These are phyloP conservation scores for Entophlyctis luteolus DNA, from an alignment of 192 early-diverging fungal genomes.

Conservation along the genomic window DNA sequence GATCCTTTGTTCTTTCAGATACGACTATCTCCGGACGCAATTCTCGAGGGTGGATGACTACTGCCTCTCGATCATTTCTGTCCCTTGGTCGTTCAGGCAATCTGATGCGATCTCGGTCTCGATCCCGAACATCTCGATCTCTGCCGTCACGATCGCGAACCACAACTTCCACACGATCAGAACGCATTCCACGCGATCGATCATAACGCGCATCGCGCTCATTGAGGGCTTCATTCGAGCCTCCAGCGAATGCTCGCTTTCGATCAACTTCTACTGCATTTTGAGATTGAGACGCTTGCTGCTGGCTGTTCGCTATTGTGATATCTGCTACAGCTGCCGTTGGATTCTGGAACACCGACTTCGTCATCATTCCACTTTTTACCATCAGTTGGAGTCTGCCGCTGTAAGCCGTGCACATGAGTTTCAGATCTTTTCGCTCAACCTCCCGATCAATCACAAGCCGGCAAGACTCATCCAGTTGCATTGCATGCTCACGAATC, in stretches of 20 bases:
- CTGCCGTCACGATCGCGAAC: background rate
- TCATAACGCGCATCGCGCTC: background rate
- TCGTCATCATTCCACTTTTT: slow-evolving; percentile 6
- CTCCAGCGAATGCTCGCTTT: background rate
- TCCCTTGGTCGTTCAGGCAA: too few relatives aligned
- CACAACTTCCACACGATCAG: background rate
- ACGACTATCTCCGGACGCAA: background rate
- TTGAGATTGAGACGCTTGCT: background rate
- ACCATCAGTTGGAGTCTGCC: slow-evolving; percentile 27
- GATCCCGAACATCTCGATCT: background rate
- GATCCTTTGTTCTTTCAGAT: background rate
- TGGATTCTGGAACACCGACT: slow-evolving; percentile 10
- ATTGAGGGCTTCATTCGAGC: background rate
- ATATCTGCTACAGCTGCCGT: background rate
- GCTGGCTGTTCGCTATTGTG: too few relatives aligned
- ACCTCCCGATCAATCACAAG: slow-evolving; percentile 53
- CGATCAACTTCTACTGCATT: background rate
- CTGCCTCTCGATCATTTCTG: background rate
- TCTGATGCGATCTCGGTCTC: slow-evolving; percentile 5
- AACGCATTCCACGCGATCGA: background rate
- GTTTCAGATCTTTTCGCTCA: slow-evolving; percentile 64
- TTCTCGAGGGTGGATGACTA: background rate
- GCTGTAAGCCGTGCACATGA: slow-evolving; percentile 57
- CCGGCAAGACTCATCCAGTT: slow-evolving; percentile 40
- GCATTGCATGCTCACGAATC: slow-evolving; percentile 51